phyloP scores from a whole-genome alignment of 208 protist species.

The Naegleria gruberi region DNA sequence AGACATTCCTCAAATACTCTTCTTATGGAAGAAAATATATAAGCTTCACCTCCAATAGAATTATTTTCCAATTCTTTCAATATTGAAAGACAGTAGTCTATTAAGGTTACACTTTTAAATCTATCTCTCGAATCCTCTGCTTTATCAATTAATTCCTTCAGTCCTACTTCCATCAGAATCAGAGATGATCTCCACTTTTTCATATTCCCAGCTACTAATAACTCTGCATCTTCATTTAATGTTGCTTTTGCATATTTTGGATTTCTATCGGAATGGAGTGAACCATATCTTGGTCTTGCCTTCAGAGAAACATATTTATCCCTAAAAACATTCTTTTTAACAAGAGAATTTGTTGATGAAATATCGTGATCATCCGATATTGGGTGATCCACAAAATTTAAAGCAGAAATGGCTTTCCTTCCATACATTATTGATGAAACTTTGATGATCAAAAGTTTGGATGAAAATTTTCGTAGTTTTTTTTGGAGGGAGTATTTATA shows the following conservation, averaged over 20 bases:
- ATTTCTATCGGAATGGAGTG: background rate
- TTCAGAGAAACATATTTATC: background rate
- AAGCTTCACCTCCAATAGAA: background rate
- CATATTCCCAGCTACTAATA: background rate
- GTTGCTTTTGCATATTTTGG: background rate
- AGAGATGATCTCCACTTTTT: background rate
- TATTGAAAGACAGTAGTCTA: background rate
- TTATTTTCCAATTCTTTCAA: background rate
- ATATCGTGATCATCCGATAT: background rate
- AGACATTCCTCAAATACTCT: background rate
- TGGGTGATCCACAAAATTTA: background rate
- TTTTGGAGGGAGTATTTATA: too few species aligned
- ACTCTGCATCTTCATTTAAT: background rate
- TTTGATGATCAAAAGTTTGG: too few species aligned
- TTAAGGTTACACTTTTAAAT: background rate
- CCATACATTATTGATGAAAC: too few species aligned
- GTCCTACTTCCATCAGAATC: background rate
- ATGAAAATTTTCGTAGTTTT: too few species aligned
- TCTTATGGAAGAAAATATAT: background rate
- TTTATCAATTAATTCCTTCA: background rate
- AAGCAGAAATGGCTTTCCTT: background rate
- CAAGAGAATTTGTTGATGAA: background rate
- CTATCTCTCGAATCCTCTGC: background rate
- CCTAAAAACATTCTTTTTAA: background rate
- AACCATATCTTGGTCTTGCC: background rate